A percentile compares a stretch with the other conserved stretches of the same genome.
phyloP scores from a whole-genome alignment of 1,139 yeast genomes.

The Scheffersomyces stambukii region DNA sequence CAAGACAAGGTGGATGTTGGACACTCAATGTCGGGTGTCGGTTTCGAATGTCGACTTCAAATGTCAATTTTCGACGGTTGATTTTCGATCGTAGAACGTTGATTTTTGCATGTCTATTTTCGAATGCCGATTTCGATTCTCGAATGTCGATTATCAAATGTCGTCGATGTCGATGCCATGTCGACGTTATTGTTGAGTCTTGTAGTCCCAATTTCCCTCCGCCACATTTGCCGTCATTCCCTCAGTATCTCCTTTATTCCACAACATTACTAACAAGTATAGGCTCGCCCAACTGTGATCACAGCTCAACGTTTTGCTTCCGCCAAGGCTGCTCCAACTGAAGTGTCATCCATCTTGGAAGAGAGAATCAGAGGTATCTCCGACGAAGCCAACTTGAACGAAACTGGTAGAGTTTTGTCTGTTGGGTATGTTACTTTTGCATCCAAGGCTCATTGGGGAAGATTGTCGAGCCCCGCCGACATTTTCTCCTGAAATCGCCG shows the following conservation, averaged over 20 bases:
- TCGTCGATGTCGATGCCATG: no score
- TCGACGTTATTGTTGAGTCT: no score
- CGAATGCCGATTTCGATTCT: no score
- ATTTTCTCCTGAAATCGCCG: neutral
- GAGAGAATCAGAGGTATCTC: conserved; percentile 99
- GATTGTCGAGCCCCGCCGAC: neutral
- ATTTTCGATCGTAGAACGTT: no score
- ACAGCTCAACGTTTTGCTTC: conserved; percentile 80
- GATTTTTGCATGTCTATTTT: no score
- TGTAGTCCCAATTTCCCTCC: no score
- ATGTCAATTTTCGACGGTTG: no score
- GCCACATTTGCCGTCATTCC: no score
- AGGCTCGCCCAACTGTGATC: conserved; percentile 73
- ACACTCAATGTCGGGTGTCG: no score
- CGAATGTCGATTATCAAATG: no score
- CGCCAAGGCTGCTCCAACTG: conserved; percentile 98
- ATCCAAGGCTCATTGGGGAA: conserved; percentile 1
- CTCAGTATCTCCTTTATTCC: neutral
- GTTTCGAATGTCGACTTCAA: no score
- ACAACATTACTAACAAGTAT: conserved; percentile 6
- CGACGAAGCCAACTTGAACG: conserved; percentile 95
- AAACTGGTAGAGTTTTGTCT: conserved; percentile 98
- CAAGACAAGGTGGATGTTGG: no score
- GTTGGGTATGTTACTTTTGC: conserved; percentile 65
- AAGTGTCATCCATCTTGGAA: conserved; percentile 97